Evolutionary conservation across 1,284 basidiomycete genomes (phyloP).

Genomic region (Caloboletus inedulis): DNA sequence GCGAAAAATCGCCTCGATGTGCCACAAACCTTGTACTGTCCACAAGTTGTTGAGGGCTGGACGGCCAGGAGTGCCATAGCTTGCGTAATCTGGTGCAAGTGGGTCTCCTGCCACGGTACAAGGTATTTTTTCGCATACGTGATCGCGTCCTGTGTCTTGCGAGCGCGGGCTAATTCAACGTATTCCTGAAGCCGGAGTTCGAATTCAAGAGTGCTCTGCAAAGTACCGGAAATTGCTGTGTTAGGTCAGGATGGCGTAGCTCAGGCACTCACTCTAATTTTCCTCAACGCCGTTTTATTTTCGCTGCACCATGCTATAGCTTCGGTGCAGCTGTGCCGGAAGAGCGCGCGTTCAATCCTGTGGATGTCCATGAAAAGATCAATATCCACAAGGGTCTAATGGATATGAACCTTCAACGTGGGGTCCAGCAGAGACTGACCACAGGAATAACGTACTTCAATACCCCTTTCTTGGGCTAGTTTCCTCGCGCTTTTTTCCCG

Average conservation of each 20-base stretch:
- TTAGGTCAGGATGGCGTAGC: slow-evolving; percentile 7
- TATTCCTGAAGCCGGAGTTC: slow-evolving; percentile 94
- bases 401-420: slow-evolving; percentile 24
- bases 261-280: slow-evolving; percentile 68
- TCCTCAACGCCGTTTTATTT: slow-evolving; percentile 89
- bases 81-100: slow-evolving; percentile 72
- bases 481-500: slow-evolving; percentile 66
- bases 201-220: slow-evolving; percentile 91
- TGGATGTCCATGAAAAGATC: slow-evolving; percentile 89
- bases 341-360: slow-evolving; percentile 80
- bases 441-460: slow-evolving; percentile 53
- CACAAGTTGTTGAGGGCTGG: slow-evolving; percentile 59
- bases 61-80: slow-evolving; percentile 79
- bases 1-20: not conserved
- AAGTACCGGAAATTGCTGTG: slow-evolving; percentile 16
- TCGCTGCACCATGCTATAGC: slow-evolving; percentile 96
- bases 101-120: slow-evolving; percentile 77
- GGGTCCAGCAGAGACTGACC: slow-evolving; percentile 13
- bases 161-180: slow-evolving; percentile 80
- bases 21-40: slow-evolving; percentile 62
- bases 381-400: slow-evolving; percentile 80
- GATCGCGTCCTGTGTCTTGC: slow-evolving; percentile 77
- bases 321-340: slow-evolving; percentile 75
- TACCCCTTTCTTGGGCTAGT: slow-evolving; percentile 66
- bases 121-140: slow-evolving; percentile 83